A percentile compares a stretch with the other conserved stretches of the same genome.
These are phyloP conservation scores for Rhytidiadelphus loreus DNA, from an alignment of 225 moss, liverwort and hornwort species.

Conservation along the genomic window DNA sequence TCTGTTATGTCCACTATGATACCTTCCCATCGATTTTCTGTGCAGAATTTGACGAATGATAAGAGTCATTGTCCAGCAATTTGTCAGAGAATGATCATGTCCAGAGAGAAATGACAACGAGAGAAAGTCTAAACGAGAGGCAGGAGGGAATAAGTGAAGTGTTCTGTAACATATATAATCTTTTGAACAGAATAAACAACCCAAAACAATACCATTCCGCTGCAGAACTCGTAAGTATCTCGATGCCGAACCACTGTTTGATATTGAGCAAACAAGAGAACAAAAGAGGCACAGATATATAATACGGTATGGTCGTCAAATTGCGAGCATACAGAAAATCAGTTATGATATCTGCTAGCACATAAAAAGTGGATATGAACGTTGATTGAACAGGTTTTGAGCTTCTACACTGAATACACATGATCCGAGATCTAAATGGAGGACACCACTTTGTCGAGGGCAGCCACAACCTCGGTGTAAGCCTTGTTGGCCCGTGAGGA, in stretches of 20 bases:
- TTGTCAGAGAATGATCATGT: background rate
- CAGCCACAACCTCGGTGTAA: slow-evolving; percentile 33
- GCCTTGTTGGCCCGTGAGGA: slow-evolving; percentile 38
- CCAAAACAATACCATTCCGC: background rate
- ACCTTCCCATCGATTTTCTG: background rate
- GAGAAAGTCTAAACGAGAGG: background rate
- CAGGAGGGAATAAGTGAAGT: background rate
- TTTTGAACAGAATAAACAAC: background rate
- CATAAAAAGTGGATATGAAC: background rate
- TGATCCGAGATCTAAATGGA: slow-evolving; percentile 7
- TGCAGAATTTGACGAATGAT: background rate
- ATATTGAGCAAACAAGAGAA: background rate
- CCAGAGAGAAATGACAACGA: background rate
- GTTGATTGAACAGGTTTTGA: background rate
- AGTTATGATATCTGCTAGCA: slow-evolving; percentile 1
- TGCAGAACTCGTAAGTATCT: background rate
- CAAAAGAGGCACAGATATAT: background rate
- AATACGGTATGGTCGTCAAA: slow-evolving; percentile 11
- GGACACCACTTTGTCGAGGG: slow-evolving; percentile 42
- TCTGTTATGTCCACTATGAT: background rate
- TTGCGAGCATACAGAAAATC: slow-evolving; percentile 19
- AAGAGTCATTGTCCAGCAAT: background rate
- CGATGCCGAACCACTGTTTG: background rate
- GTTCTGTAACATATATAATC: background rate
- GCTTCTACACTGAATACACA: background rate